Evolutionary conservation across 441 rosid species (phyloP).

Genomic region (California macrophylla): DNA sequence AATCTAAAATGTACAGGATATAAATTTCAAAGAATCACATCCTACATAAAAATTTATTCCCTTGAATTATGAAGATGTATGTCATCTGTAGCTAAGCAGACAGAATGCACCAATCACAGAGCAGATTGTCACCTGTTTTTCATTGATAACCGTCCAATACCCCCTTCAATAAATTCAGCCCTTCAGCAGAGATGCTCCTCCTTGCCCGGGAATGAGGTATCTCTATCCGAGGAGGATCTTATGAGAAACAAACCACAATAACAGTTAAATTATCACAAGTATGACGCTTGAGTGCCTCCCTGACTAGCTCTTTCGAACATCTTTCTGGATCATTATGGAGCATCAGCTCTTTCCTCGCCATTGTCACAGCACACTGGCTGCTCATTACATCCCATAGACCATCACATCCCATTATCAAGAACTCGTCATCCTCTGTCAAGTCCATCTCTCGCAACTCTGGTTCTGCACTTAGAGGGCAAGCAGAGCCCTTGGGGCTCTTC

Average conservation of each 20-base stretch:
- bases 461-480: constrained; percentile 74
- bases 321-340: constrained; percentile 61
- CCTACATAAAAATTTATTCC: constrained; percentile 8
- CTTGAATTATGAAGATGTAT: constrained; percentile 7
- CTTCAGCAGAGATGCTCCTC: constrained; percentile 80
- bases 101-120: constrained; percentile 1
- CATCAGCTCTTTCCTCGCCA: constrained; percentile 49
- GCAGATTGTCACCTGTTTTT: constrained; percentile 13
- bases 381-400: constrained; percentile 90
- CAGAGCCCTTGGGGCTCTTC: constrained; percentile 50
- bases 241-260: constrained; percentile 56
- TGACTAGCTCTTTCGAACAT: constrained; percentile 71
- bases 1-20: constrained; percentile 23
- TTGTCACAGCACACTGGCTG: constrained; percentile 68
- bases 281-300: constrained; percentile 53
- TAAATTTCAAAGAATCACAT: constrained; percentile 25
- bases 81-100: constrained; percentile 12
- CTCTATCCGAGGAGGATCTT: constrained; percentile 72
- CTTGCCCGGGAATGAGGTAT: constrained; percentile 44
- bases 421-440: constrained; percentile 80
- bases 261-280: constrained; percentile 75
- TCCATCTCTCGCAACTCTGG: constrained; percentile 60
- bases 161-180: constrained; percentile 70
- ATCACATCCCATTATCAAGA: constrained; percentile 77
- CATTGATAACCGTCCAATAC: constrained; percentile 43